Evolutionary conservation across 805 yeast genomes (phyloP).

Genomic region (Candida chauliodis): DNA sequence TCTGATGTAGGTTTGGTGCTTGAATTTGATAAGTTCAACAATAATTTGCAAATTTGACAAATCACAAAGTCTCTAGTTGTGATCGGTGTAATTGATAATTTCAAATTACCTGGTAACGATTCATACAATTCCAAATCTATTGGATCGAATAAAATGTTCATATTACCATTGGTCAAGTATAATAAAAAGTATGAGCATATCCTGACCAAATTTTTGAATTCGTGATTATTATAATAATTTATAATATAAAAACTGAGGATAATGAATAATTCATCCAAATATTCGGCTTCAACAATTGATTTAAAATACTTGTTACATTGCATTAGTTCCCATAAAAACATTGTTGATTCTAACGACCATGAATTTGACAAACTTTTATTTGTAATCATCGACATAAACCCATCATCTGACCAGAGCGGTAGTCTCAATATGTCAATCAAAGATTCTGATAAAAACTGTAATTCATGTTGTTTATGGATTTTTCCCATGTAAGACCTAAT

Average conservation of each 20-base stretch:
- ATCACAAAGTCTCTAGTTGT: conserved; percentile 66
- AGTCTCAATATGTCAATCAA: conserved; percentile 45
- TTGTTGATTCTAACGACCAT: conserved; percentile 57
- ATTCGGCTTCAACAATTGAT: conserved; percentile 32
- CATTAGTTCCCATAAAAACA: conserved; percentile 70
- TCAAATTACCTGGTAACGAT: conserved; percentile 51
- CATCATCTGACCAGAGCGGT: conserved; percentile 34
- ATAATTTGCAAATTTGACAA: conserved; percentile 45
- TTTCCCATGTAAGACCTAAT: conserved; percentile 51
- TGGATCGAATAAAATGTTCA: conserved; percentile 41
- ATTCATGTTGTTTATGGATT: conserved; percentile 52
- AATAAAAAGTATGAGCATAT: conserved; percentile 51
- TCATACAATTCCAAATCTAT: conserved; percentile 43
- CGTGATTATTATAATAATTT: conserved; percentile 36
- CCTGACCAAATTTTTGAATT: conserved; percentile 42
- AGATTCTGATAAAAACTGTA: conserved; percentile 45
- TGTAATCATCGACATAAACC: conserved; percentile 8
- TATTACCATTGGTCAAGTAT: conserved; percentile 41
- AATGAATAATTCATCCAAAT: conserved; percentile 52
- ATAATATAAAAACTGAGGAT: conserved; percentile 55
- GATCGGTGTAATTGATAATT: conserved; percentile 36
- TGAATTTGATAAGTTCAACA: conserved; percentile 15
- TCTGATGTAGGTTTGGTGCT: conserved; percentile 23
- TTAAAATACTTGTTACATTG: conserved; percentile 67
- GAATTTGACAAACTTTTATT: conserved; percentile 22